Base-by-base conservation (phyloP, 2,329 filamentous ascomycete genomes). In the Scedosporium apiospermum region DNA sequence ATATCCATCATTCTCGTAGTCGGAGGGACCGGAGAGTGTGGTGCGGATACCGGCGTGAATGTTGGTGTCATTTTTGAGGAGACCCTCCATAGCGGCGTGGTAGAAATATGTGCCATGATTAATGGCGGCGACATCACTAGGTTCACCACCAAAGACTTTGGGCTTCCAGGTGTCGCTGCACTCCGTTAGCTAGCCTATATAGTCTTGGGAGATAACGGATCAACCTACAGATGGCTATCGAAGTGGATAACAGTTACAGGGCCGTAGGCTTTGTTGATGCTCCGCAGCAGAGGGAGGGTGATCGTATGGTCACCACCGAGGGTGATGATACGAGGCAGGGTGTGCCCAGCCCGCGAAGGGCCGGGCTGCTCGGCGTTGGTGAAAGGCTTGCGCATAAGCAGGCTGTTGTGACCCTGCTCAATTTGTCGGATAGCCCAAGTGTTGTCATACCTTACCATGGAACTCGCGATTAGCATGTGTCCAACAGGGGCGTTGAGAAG, bases 21-120 rank as follows among this genome's bases (percentile, higher is more conserved):
- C 90, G 18, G 85, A 88, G 0, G 88, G 86, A 0, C 90, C 90
- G 64, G 85, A 89, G 18, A 95, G 79, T 2, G 90, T 95, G 0
- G 91, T 95, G 63, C 91, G 86, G 72, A 96, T 95, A 46, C 91
- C 91, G 16, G 90, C 91, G 72, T 96, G 91, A 74, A 96, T 92
- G 75, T 92, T 93, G 67, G 85, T 88, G 77, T 95, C 89, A 71
- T 95, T 96, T 65, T 81, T 81, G 21, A 96, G 79, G 16, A 95
- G 79, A 2, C 91, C 91, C 72, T 95, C 90, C 75, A 87, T 84
- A 0, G 88, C 77, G 0, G 90, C 91, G 71, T 93, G 89, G 76
- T 88, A 95, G 76, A 96, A 96, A 78, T 95, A 95, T 1, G 90
- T 95, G 51, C 91, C 91, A 76, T 95, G 90, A 76, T 95, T 96